Conservation (phyloP, 495 filamentous ascomycete species). For the Podospora anserina region DNA sequence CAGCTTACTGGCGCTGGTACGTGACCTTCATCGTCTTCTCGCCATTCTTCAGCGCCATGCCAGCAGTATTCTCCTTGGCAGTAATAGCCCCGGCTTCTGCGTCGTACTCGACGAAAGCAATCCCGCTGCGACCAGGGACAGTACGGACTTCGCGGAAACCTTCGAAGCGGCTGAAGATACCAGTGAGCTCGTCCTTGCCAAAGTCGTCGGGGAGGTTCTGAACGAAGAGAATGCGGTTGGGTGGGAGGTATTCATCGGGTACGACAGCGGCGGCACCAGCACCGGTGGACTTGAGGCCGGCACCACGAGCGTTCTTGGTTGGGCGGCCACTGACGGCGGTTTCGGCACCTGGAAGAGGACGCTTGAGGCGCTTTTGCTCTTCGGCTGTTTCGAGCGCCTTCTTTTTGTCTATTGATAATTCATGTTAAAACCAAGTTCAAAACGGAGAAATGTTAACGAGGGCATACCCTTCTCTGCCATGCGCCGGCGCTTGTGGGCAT, state of each 20-base stretch:
- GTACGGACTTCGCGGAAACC: conserved; percentile 90
- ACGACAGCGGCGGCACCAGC: conserved; percentile 69
- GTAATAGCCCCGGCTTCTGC: conserved; percentile 82
- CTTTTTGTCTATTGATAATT: conserved; percentile 66
- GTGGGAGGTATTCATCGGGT: conserved; percentile 94
- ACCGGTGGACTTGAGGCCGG: conserved; percentile 77
- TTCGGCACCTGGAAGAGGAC: conserved; percentile 54
- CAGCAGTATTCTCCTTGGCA: conserved; percentile 91
- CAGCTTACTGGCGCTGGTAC: conserved; percentile 77
- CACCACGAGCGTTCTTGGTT: conserved; percentile 68
- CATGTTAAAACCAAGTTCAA: conserved; percentile 3
- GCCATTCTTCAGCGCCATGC: conserved; percentile 76
- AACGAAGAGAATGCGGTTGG: conserved; percentile 96
- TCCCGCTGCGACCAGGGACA: conserved; percentile 81
- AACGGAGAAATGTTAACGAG: neutral
- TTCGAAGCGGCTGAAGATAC: conserved; percentile 84
- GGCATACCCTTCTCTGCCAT: conserved; percentile 84
- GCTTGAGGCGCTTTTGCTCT: conserved; percentile 78
- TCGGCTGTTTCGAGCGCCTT: conserved; percentile 82
- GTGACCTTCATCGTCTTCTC: conserved; percentile 71
- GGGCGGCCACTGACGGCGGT: conserved; percentile 58
- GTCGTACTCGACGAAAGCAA: conserved; percentile 97
- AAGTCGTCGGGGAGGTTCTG: conserved; percentile 88
- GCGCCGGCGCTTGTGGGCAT: conserved; percentile 79
- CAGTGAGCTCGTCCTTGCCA: conserved; percentile 71